Conservation (phyloP, 1,284 basidiomycete genomes). For the Prillingera fragicola region DNA sequence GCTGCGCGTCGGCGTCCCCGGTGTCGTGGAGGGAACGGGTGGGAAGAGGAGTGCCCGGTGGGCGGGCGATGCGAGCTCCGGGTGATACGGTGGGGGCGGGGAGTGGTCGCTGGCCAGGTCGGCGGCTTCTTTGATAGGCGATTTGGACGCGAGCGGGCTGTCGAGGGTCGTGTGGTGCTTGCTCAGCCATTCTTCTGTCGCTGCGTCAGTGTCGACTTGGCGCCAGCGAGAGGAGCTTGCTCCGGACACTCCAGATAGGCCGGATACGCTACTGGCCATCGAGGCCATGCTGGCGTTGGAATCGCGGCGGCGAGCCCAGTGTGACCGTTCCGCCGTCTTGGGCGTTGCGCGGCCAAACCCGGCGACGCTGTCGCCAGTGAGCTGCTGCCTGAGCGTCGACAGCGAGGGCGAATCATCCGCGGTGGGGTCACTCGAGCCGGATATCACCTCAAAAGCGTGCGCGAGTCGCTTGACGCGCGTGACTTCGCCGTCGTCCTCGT, state of each 20-base stretch:
- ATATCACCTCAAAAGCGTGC: slow-evolving; percentile 32
- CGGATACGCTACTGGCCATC: too few species aligned
- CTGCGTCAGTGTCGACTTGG: background rate
- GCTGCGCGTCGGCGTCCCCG: background rate
- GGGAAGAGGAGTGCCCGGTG: slow-evolving; percentile 5
- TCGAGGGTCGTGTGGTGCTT: too few species aligned
- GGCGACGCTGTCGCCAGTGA: slow-evolving; percentile 33
- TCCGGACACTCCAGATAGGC: too few species aligned
- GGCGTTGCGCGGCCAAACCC: slow-evolving; percentile 16
- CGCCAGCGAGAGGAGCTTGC: slow-evolving; percentile 14
- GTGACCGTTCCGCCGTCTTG: slow-evolving; percentile 1
- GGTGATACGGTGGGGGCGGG: slow-evolving; percentile 8
- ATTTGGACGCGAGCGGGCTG: too few species aligned
- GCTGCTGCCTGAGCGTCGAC: slow-evolving; percentile 22
- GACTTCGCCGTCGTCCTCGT: slow-evolving; percentile 15
- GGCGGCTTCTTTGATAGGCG: background rate
- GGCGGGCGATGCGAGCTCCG: background rate
- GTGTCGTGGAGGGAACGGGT: background rate
- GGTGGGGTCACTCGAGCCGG: slow-evolving; percentile 27
- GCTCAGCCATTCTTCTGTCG: background rate
- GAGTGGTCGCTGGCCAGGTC: background rate
- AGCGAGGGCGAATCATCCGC: slow-evolving; percentile 16
- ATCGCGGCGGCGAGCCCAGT: slow-evolving; percentile 11
- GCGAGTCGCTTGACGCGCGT: slow-evolving; percentile 38
- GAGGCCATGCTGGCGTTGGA: slow-evolving; percentile 1